phyloP scores from a whole-genome alignment of 345 rosid species.

The Populus nigra region DNA sequence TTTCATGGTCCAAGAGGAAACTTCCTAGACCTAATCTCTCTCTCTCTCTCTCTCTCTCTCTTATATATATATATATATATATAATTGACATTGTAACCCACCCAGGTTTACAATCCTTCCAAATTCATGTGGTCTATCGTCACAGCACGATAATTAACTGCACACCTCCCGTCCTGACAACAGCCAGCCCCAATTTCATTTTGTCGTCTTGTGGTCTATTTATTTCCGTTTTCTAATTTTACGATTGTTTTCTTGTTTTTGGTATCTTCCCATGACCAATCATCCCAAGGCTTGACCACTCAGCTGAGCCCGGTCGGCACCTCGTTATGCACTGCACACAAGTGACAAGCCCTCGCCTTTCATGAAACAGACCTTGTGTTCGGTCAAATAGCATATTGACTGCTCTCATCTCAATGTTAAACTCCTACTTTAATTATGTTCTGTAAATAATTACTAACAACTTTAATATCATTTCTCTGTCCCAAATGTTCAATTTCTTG shows the following conservation, averaged over 20 bases:
- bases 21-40: no score
- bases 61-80: no score
- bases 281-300: not conserved
- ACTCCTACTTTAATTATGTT: not conserved
- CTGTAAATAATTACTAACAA: not conserved
- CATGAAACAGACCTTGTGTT: not conserved
- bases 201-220: not conserved
- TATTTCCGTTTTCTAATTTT: not conserved
- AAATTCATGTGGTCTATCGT: no score
- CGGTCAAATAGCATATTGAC: not conserved
- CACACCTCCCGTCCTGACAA: not conserved
- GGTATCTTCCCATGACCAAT: not conserved
- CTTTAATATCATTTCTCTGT: not conserved
- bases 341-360: not conserved
- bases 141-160: no score
- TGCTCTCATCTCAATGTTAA: not conserved
- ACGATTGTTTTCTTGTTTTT: no score
- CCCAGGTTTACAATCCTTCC: no score
- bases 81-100: no score
- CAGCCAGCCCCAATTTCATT: not conserved
- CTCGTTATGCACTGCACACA: not conserved
- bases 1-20: no score
- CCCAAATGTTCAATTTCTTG: not conserved
- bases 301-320: not conserved
- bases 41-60: no score